Conservation (phyloP, 345 rosid species). For the Mallotus nudiflorus region DNA sequence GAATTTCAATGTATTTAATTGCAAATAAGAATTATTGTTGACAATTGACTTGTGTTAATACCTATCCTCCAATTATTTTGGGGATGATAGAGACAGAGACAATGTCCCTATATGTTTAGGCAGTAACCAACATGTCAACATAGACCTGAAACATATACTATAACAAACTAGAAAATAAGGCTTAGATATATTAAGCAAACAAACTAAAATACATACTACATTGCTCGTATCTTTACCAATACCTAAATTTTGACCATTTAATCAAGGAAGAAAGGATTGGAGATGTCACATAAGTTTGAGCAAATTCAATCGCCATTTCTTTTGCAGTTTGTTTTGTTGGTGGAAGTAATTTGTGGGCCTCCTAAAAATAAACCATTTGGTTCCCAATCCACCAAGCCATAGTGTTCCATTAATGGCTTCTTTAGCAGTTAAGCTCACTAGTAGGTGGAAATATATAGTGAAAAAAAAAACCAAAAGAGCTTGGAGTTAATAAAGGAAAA, state of each 20-base stretch:
- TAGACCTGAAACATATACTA: conserved; percentile 62
- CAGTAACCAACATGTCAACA: conserved; percentile 84
- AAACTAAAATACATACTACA: background rate
- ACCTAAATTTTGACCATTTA: background rate
- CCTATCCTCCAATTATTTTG: conserved; percentile 96
- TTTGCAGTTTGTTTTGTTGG: conserved; percentile 83
- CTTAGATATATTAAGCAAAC: conserved; percentile 3
- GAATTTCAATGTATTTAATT: no score
- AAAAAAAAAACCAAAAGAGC: background rate
- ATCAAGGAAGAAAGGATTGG: conserved; percentile 5
- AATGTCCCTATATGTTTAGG: conserved; percentile 83
- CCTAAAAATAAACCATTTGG: conserved; percentile 41
- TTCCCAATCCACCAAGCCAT: background rate
- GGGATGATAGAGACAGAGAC: conserved; percentile 90
- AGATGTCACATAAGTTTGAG: conserved; percentile 80
- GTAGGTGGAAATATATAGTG: background rate
- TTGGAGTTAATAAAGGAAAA: background rate
- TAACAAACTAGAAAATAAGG: conserved; percentile 16
- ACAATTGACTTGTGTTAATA: no score
- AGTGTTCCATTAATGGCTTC: background rate
- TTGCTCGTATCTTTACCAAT: background rate
- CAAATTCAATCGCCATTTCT: conserved; percentile 97
- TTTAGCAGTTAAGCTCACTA: background rate
- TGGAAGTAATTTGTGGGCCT: conserved; percentile 90
- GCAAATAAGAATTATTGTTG: no score